Evolutionary conservation across 768 basidiomycete genomes (phyloP).

Genomic region (Porphyrellus cyaneotinctus): DNA sequence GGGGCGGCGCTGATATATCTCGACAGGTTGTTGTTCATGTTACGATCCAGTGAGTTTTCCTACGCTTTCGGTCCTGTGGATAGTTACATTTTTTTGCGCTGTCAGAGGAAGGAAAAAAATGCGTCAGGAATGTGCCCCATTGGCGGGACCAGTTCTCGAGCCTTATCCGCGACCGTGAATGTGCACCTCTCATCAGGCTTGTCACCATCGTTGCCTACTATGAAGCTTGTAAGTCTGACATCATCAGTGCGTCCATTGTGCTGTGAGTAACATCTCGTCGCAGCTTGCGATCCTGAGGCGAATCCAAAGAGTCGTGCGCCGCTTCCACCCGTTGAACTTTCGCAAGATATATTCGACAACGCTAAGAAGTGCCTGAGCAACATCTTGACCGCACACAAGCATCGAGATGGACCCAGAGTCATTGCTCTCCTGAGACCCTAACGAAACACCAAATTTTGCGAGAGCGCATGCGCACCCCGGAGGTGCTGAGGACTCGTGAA

Average conservation of each 20-base stretch:
- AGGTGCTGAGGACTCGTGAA: slow-evolving; percentile 13
- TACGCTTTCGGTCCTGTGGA: background rate
- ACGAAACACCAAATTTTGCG: slow-evolving; percentile 18
- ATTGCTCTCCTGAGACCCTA: slow-evolving; percentile 19
- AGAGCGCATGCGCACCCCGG: slow-evolving; percentile 11
- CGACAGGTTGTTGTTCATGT: slow-evolving; percentile 13
- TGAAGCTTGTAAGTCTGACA: slow-evolving; percentile 15
- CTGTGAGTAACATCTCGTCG: background rate
- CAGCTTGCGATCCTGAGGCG: slow-evolving; percentile 6
- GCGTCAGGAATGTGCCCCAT: slow-evolving; percentile 12
- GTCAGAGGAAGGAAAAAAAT: slow-evolving; percentile 20
- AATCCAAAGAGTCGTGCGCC: background rate
- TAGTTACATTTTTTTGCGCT: background rate
- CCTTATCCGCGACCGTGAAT: slow-evolving; percentile 10
- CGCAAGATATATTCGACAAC: slow-evolving; percentile 3
- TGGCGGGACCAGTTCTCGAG: slow-evolving; percentile 11
- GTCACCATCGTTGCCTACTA: slow-evolving; percentile 22
- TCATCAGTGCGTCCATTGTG: too few species aligned
- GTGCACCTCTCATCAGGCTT: slow-evolving; percentile 17
- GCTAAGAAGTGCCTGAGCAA: slow-evolving; percentile 10
- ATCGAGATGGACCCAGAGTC: slow-evolving; percentile 17
- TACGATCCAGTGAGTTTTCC: slow-evolving; percentile 19
- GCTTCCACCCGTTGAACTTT: background rate
- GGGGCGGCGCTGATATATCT: slow-evolving; percentile 9
- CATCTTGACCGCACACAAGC: slow-evolving; percentile 8